Conservation (phyloP, 192 early-diverging fungal genomes). For the Pilobolus umbonatus region DNA sequence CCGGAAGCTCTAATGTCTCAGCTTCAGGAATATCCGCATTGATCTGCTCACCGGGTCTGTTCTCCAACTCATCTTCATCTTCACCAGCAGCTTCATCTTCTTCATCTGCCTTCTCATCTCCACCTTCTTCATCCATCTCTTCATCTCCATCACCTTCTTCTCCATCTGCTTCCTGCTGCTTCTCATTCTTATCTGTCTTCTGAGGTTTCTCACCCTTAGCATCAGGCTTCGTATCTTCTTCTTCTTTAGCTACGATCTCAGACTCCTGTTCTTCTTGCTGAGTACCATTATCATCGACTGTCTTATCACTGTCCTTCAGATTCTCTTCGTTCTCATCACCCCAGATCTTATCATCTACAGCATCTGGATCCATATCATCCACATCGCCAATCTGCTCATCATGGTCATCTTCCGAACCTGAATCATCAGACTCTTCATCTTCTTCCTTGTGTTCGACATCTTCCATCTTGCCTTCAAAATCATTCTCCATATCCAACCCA, state of each 20-base stretch:
- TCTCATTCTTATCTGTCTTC: slow-evolving; percentile 39
- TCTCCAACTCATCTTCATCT: slow-evolving; percentile 40
- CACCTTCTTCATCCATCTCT: slow-evolving; percentile 48
- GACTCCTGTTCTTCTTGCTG: slow-evolving; percentile 46
- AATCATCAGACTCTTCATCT: slow-evolving; percentile 57
- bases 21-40: slow-evolving; percentile 61
- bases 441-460: slow-evolving; percentile 74
- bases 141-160: slow-evolving; percentile 37
- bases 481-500: slow-evolving; percentile 94
- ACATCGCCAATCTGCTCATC: slow-evolving; percentile 93
- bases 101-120: slow-evolving; percentile 47
- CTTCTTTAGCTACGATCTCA: slow-evolving; percentile 65
- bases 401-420: slow-evolving; percentile 67
- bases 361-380: slow-evolving; percentile 79
- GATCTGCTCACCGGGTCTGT: slow-evolving; percentile 44
- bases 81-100: slow-evolving; percentile 38
- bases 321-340: slow-evolving; percentile 69
- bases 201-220: slow-evolving; percentile 38
- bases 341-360: slow-evolving; percentile 98
- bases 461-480: slow-evolving; percentile 89
- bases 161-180: slow-evolving; percentile 42
- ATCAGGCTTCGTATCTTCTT: slow-evolving; percentile 38
- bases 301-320: slow-evolving; percentile 65
- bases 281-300: slow-evolving; percentile 52
- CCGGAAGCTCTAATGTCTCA: slow-evolving; percentile 73